Evolutionary conservation across 2,329 filamentous ascomycete species (phyloP).

Genomic region (Pestalotiopsis sp.): DNA sequence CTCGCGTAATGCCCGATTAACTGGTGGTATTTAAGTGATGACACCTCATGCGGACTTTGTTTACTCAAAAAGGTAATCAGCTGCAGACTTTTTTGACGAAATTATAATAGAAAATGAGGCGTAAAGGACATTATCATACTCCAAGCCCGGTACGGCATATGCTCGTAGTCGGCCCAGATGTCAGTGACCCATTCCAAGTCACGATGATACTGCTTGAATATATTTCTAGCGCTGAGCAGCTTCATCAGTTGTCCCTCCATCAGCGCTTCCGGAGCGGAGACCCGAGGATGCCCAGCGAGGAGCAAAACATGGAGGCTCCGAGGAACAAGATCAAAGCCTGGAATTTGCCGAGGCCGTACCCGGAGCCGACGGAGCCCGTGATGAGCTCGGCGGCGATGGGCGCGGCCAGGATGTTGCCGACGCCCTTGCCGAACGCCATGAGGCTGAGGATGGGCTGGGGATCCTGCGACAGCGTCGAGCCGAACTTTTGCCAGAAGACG

Average conservation of each 20-base stretch:
- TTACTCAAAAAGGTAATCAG: too few relatives aligned
- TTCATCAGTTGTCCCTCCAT: background rate
- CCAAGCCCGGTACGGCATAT: too few relatives aligned
- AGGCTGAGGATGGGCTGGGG: constrained; percentile 28
- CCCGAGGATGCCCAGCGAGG: constrained; percentile 7
- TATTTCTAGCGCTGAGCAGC: background rate
- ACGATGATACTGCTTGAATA: too few relatives aligned
- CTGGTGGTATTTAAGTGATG: too few relatives aligned
- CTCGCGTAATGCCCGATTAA: too few relatives aligned
- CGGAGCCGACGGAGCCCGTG: background rate
- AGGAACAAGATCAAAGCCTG: constrained; percentile 6
- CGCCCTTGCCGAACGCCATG: constrained; percentile 33
- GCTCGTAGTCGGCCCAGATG: too few relatives aligned
- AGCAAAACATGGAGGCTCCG: background rate
- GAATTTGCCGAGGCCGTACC: constrained; percentile 6
- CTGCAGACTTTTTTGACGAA: too few relatives aligned
- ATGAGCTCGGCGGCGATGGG: constrained; percentile 27
- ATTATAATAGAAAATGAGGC: too few relatives aligned
- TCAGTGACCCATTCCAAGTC: too few relatives aligned
- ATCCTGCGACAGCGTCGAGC: constrained; percentile 29
- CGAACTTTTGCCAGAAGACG: constrained; percentile 57
- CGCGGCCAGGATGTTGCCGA: constrained; percentile 30
- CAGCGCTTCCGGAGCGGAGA: background rate
- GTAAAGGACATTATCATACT: too few relatives aligned
- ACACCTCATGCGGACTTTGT: too few relatives aligned